Evolutionary conservation across 1,284 basidiomycete species (phyloP).

Genomic region (Sporisorium iseilematis-ciliati): DNA sequence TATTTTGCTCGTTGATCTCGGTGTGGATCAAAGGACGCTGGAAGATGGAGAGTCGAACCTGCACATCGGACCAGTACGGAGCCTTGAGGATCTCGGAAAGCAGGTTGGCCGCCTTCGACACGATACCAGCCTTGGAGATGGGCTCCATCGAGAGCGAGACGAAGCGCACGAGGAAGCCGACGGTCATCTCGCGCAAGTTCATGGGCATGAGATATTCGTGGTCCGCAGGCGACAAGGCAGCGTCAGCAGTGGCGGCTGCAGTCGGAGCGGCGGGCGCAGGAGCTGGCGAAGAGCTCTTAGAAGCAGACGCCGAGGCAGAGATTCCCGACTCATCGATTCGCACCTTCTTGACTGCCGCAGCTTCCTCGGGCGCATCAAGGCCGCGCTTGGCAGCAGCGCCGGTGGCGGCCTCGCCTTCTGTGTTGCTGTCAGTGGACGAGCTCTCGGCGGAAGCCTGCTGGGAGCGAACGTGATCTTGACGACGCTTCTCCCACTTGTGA

Average conservation of each 20-base stretch:
- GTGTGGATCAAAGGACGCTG: slow-evolving; percentile 71
- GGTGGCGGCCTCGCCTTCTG: slow-evolving; percentile 18
- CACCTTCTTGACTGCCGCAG: slow-evolving; percentile 70
- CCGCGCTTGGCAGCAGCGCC: slow-evolving; percentile 33
- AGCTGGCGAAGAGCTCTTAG: slow-evolving; percentile 63
- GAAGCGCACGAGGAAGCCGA: slow-evolving; percentile 92
- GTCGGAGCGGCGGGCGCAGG: slow-evolving; percentile 30
- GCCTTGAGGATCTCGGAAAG: slow-evolving; percentile 84
- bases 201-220: slow-evolving; percentile 61
- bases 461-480: slow-evolving; percentile 70
- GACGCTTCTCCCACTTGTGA: slow-evolving; percentile 70
- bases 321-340: slow-evolving; percentile 72
- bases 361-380: slow-evolving; percentile 37
- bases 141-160: slow-evolving; percentile 81
- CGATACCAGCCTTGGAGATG: slow-evolving; percentile 76
- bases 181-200: slow-evolving; percentile 74
- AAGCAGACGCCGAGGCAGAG: slow-evolving; percentile 57
- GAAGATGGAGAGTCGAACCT: slow-evolving; percentile 79
- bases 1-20: slow-evolving; percentile 77
- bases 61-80: slow-evolving; percentile 91
- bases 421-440: slow-evolving; percentile 7
- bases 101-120: slow-evolving; percentile 83
- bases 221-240: slow-evolving; percentile 36
- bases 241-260: slow-evolving; percentile 1
- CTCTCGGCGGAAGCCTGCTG: slow-evolving; percentile 22